Evolutionary conservation across 805 yeast species (phyloP).

Genomic region (Zygosaccharomyces kombuchaensis): DNA sequence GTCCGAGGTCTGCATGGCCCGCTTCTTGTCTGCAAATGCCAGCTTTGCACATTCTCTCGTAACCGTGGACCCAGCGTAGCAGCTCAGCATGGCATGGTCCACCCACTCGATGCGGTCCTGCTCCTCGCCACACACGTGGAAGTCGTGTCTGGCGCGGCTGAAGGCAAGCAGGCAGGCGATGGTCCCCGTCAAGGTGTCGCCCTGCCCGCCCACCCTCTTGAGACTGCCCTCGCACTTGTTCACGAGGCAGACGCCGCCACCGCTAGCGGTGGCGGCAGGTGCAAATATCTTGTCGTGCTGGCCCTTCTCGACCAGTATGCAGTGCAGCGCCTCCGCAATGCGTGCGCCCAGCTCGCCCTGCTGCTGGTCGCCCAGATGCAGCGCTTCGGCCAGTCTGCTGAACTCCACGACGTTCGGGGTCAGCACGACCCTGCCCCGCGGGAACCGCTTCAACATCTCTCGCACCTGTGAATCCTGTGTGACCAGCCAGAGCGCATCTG

Average conservation of each 20-base stretch:
- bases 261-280: too few species aligned
- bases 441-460: conserved; percentile 42
- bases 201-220: conserved; percentile 94
- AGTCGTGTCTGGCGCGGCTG: conserved; percentile 61
- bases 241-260: conserved; percentile 40
- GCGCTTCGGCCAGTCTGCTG: conserved; percentile 54
- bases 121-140: conserved; percentile 45
- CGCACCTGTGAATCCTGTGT: conserved; percentile 34
- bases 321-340: conserved; percentile 25
- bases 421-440: conserved; percentile 57
- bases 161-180: conserved; percentile 80
- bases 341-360: conserved; percentile 29
- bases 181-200: conserved; percentile 85
- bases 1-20: conserved; percentile 85
- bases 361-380: conserved; percentile 18
- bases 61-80: conserved; percentile 65
- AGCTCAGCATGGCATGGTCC: conserved; percentile 45
- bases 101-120: conserved; percentile 31
- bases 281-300: conserved; percentile 46
- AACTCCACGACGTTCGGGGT: conserved; percentile 93
- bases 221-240: conserved; percentile 57
- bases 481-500: conserved; percentile 76
- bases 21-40: conserved; percentile 62
- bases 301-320: conserved; percentile 62
- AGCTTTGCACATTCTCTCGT: conserved; percentile 60